These are phyloP conservation scores for Begonia loranthoides DNA, from an alignment of 306 rosid genomes.

Conservation along the genomic window DNA sequence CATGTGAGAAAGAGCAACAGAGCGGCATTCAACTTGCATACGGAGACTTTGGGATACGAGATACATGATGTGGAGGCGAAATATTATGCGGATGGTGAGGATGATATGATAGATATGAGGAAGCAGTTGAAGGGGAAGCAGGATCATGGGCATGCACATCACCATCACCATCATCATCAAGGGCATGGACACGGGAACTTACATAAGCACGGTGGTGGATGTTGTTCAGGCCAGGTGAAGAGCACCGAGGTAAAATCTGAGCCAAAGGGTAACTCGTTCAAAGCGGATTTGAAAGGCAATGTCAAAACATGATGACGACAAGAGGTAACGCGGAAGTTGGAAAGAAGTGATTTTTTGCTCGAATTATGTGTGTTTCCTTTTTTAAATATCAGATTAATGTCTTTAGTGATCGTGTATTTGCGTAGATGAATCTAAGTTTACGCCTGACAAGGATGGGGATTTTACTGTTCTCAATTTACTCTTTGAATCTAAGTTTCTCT, in stretches of 20 bases:
- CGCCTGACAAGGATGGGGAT: too few species aligned
- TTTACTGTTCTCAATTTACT: too few species aligned
- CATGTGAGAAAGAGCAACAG: slow-evolving; percentile 94
- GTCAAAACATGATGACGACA: slow-evolving; percentile 11
- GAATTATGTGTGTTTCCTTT: too few species aligned
- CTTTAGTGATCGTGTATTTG: too few species aligned
- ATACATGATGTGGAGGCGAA: slow-evolving; percentile 27
- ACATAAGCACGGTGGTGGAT: slow-evolving; percentile 62
- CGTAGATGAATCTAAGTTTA: too few species aligned
- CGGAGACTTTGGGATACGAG: slow-evolving; percentile 61
- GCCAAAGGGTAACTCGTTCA: slow-evolving; percentile 30
- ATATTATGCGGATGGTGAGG: slow-evolving; percentile 94
- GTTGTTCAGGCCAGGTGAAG: slow-evolving; percentile 56
- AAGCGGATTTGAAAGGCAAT: slow-evolving; percentile 15
- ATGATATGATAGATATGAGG: slow-evolving; percentile 80
- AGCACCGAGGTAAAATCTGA: slow-evolving; percentile 16
- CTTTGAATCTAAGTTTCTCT: too few species aligned
- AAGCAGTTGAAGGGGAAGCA: slow-evolving; percentile 87
- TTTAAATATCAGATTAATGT: too few species aligned
- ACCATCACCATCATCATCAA: slow-evolving; percentile 21
- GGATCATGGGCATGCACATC: slow-evolving; percentile 14
- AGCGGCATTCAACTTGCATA: slow-evolving; percentile 77
- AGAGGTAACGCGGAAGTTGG: background rate
- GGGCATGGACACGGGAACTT: slow-evolving; percentile 15
- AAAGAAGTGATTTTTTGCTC: background rate